Evolutionary conservation across 148 eudicot species (phyloP).

Genomic region (Amaranthus cruentus): DNA sequence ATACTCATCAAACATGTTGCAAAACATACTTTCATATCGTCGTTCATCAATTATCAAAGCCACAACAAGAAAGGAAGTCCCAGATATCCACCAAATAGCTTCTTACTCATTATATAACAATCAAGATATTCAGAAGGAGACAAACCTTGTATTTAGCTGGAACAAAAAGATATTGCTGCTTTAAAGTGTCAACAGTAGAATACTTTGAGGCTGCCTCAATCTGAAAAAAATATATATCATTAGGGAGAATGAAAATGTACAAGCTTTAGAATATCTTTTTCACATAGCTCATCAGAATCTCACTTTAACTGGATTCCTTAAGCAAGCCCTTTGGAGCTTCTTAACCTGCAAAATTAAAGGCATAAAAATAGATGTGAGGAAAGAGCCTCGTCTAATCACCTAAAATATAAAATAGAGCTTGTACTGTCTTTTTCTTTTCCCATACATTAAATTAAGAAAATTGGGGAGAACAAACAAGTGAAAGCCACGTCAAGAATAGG

Average conservation of each 20-base stretch:
- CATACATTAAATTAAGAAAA: not conserved
- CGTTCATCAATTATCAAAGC: too few species aligned
- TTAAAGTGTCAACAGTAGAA: slow-evolving; percentile 82
- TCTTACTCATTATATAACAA: too few species aligned
- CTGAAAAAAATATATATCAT: slow-evolving; percentile 33
- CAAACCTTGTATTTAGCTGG: slow-evolving; percentile 78
- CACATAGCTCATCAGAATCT: slow-evolving; percentile 7
- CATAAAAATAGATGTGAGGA: not conserved
- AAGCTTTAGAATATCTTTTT: not conserved
- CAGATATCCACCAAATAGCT: too few species aligned
- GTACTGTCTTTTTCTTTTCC: not conserved
- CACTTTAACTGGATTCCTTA: slow-evolving; percentile 89
- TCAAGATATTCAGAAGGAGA: not conserved
- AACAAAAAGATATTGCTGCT: slow-evolving; percentile 63
- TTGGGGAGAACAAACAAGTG: not conserved
- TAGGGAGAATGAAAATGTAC: not conserved
- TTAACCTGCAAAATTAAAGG: slow-evolving; percentile 48
- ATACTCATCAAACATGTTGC: too few species aligned
- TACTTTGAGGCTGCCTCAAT: slow-evolving; percentile 73
- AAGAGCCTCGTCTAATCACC: not conserved
- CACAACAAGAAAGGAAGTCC: too few species aligned
- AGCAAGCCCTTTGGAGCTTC: slow-evolving; percentile 85
- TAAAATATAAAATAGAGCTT: not conserved
- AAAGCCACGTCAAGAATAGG: not conserved
- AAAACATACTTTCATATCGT: too few species aligned